These are phyloP conservation scores for Carex parvula DNA, from an alignment of 176 grass and related monocot genomes.

Conservation along the genomic window DNA sequence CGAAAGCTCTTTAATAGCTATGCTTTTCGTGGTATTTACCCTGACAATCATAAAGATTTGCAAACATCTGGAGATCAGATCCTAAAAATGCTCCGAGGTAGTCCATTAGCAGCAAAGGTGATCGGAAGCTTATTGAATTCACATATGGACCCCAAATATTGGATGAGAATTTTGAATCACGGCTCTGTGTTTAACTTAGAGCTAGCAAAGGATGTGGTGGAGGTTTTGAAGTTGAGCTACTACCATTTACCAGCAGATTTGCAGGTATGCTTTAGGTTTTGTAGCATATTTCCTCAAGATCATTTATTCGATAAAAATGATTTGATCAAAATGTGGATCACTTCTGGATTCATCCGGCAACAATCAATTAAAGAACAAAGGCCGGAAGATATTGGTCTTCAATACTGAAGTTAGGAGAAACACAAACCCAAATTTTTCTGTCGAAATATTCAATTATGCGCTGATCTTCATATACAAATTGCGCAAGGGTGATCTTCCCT, in stretches of 20 bases:
- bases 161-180: not conserved
- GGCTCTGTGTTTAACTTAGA: not conserved
- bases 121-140: conserved; percentile 17
- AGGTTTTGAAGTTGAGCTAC: conserved; percentile 13
- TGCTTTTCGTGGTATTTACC: conserved; percentile 12
- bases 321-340: conserved; percentile 43
- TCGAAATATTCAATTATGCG: no score
- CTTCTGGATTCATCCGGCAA: conserved; percentile 20
- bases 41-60: not conserved
- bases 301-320: conserved; percentile 33
- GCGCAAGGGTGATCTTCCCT: not conserved
- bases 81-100: not conserved
- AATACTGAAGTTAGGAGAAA: no score
- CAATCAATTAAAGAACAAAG: not conserved
- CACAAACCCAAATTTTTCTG: no score
- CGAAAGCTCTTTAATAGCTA: no score
- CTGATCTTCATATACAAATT: no score
- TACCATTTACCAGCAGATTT: not conserved
- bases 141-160: not conserved
- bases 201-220: not conserved
- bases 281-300: conserved; percentile 18
- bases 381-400: not conserved
- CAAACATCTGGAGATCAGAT: not conserved
- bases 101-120: conserved; percentile 25
- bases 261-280: conserved; percentile 9